Conservation (phyloP, 2,329 filamentous ascomycete genomes). For the Fusarium albidum region DNA sequence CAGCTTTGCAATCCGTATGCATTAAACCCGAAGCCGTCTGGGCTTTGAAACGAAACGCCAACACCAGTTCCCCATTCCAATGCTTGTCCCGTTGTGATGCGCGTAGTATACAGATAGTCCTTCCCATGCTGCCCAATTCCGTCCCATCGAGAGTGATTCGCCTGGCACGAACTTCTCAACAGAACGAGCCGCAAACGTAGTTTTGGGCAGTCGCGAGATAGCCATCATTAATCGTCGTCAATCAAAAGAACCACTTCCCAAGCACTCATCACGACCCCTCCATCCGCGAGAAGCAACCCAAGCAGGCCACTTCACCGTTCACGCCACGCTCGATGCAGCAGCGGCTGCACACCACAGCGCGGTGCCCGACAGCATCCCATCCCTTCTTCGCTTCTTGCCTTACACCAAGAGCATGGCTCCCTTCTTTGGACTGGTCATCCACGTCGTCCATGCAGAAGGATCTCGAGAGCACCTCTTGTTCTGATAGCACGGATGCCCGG, state of each 20-base stretch:
- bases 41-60: constrained; percentile 31
- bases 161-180: constrained; percentile 2
- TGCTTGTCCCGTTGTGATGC: constrained; percentile 16
- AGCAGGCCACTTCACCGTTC: constrained; percentile 72
- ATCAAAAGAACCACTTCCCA: neutral
- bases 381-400: constrained; percentile 36
- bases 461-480: constrained; percentile 49
- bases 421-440: constrained; percentile 41
- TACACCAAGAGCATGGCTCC: constrained; percentile 16
- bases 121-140: constrained; percentile 2
- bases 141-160: constrained; percentile 10
- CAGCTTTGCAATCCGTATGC: constrained; percentile 13
- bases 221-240: constrained; percentile 31
- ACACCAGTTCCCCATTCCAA: constrained; percentile 22
- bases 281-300: constrained; percentile 65
- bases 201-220: constrained; percentile 17
- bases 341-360: constrained; percentile 68
- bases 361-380: constrained; percentile 56
- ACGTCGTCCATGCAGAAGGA: constrained; percentile 62
- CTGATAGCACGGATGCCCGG: constrained; percentile 37
- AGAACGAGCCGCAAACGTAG: neutral
- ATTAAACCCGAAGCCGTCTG: constrained; percentile 8
- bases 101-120: constrained; percentile 6
- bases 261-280: constrained; percentile 43
- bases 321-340: constrained; percentile 73